Evolutionary conservation across 73 alveolate species (phyloP), one percentile per base, ranked within the genome.

Genomic region (Urostyla sp.): DNA sequence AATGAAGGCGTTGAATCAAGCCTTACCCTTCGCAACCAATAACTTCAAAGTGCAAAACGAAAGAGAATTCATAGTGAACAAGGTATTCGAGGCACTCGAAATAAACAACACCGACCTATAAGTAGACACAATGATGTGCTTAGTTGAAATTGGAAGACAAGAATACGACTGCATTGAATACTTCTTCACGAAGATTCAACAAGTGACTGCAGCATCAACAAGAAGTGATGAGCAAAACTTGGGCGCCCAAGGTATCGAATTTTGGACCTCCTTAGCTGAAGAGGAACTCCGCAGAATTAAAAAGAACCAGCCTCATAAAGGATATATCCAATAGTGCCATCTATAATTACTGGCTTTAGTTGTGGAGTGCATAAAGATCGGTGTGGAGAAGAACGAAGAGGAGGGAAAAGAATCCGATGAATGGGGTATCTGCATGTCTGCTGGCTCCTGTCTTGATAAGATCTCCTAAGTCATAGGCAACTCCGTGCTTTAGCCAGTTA

Each of bases 241-340:
- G 34, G 89, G 80, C 0, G 80, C 90, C 7, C 72, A 46, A 40
- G 89, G 86, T 5, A 55, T 82, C 35, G 95, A 88, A 50, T 77
- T 88, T 43, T 88, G 95, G 95, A 72, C 84, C 15, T 61, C 91
- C 1, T 23, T 88, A 20, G 91, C 90, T 20, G 95, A 88, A 57
- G 90, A 79, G 38, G 95, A 88, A 49, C 13, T 21, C 4, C 38
- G 13, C 1, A 44, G 82, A 28, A 27, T 35, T 21, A 66, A 73
- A 46, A 73, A 49, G 52, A 67, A 58, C n/a, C 75, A 50, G 8
- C 51, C 57, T 16, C 44, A 49, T 4, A 57, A 61, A 4, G 55
- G 54, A 44, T 88, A 80, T 48, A 67, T 88, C 15, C 26, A 5
- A 0, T 53, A 79, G 30, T 67, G 60, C 56, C 28, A 24, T 21